Evolutionary conservation across 495 filamentous ascomycete genomes (phyloP).

Genomic region (Neurospora tetraspora): DNA sequence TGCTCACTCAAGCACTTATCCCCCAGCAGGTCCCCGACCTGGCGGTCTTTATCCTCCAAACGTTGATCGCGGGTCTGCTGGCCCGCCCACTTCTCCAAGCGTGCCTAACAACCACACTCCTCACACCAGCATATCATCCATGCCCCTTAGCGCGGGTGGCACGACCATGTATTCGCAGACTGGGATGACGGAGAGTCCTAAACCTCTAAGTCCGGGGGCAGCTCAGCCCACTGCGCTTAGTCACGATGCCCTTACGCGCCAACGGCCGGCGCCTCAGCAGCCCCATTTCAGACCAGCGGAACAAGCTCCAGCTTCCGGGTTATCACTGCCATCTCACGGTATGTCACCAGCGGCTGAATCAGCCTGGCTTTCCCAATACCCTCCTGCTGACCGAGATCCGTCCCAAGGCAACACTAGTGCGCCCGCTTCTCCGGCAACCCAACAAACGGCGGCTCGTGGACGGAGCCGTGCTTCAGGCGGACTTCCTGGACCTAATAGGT

Average conservation of each 20-base stretch:
- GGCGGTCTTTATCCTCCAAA: constrained; percentile 54
- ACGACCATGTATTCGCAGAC: constrained; percentile 58
- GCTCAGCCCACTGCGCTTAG: constrained; percentile 49
- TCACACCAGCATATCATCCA: constrained; percentile 37
- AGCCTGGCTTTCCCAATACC: constrained; percentile 31
- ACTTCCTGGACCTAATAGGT: constrained; percentile 12
- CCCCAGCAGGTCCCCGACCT: constrained; percentile 49
- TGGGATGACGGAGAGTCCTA: constrained; percentile 77
- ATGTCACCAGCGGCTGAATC: constrained; percentile 22
- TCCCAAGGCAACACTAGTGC: constrained; percentile 31
- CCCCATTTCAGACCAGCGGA: constrained; percentile 41
- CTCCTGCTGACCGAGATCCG: constrained; percentile 39
- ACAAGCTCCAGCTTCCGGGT: constrained; percentile 17
- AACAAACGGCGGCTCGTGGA: constrained; percentile 16
- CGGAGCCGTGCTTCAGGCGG: constrained; percentile 16
- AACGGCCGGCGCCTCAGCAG: constrained; percentile 58
- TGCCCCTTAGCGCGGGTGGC: constrained; percentile 37
- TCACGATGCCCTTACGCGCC: constrained; percentile 46
- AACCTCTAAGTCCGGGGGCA: constrained; percentile 69
- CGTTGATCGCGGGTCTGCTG: constrained; percentile 39
- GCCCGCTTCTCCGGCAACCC: constrained; percentile 8
- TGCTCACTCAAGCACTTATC: constrained; percentile 59
- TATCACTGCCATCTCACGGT: constrained; percentile 31
- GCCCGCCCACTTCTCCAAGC: constrained; percentile 42
- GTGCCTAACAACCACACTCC: constrained; percentile 34